Evolutionary conservation across 768 basidiomycete species (phyloP), one percentile per base, ranked within the genome.

Genomic region (Tubosaeta brunneosetosa): DNA sequence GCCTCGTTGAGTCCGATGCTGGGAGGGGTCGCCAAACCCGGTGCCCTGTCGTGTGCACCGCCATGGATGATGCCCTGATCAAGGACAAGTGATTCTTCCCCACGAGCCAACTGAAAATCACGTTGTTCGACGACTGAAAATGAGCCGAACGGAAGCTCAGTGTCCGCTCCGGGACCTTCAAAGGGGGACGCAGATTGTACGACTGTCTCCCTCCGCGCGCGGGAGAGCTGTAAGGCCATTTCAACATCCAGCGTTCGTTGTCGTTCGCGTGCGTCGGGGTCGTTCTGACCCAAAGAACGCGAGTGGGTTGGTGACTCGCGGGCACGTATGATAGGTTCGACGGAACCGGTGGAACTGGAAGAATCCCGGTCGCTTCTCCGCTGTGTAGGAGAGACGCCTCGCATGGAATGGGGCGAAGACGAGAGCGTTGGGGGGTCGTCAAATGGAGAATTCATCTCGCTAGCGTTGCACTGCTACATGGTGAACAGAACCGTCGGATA

Each of bases 231-330:
- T 65, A 90, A 79, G 49, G 88, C 91, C 88, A 92, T 91, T 62
- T 94, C 93, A 1, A 90, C 90, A 62, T 97, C 94, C 86, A 97
- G 90, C 6, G 91, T 84, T 33, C 88, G 81, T 74, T 97, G 94
- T 17, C 94, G 83, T 68, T 97, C 93, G 50, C 85, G 76, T 17
- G 82, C 82, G 49, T 88, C 81, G 0, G 86, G 83, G 63, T 90
- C 85, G 73, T 84, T 77, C 10, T 77, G 80, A 64, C 89, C 84
- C 55, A 80, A 78, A 9, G 86, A 77, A 40, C 86, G 80, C 1
- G 71, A 65, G 14, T 86, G 68, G 3, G 81, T 82, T 1, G 88
- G 86, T 1, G 87, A 87, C 51, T 75, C 77, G 22, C 84, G 77
- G 44, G 77, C 66, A 1, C 73, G 77, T 6, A 71, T 55, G 37